Base-by-base conservation (phyloP, 2,329 filamentous ascomycete genomes). In the Acrocalymma vagum region DNA sequence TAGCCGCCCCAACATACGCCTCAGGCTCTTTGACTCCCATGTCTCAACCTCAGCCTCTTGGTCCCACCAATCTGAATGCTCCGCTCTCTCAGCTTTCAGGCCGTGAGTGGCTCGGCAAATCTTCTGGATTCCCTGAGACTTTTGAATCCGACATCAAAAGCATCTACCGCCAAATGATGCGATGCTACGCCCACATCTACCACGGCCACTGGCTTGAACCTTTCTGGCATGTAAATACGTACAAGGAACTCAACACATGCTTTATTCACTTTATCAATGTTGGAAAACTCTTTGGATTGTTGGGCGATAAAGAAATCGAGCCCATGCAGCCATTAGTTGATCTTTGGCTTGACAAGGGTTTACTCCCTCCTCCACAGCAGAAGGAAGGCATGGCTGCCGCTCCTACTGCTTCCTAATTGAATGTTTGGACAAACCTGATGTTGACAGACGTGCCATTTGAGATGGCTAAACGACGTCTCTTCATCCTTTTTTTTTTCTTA, bases 261-360 rank as follows among this genome's bases (percentile, higher is more conserved):
- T 78, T 78, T 58, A 72, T 78, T 38, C 76, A 78, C 55, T 78
- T 79, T 52, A 67, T 78, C 60, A 78, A 78, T 45, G 76, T 78
- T 31, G 94, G 91, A 39, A 92, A 91, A 63, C 83, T 96, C 63
- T 85, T 91, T 46, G 71, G 72, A 10, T 61, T 97, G 75, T 82
- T 97, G 48, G 87, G 87, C 55, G 90, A 91, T 44, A 87, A 90
- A 62, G 93, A 96, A 72, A 82, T 95, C 60, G 92, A 96, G 78
- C 93, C 93, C 15, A 96, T 97, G 90, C 90, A 95, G 75, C 90
- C 90, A 17, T 74, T 97, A 56, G 89, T 97, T 56, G 91, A 96
- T 62, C 80, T 96, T 31, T 96, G 92, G 87, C 85, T 91, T 17
- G 86, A 86, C 49, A 93, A 93, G 64, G 91, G 92, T 44, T 88